Percentiles rank a stretch among this genome's conserved stretches.
phyloP scores from a whole-genome alignment of 345 rosid genomes.

The Eucalyptus sp. region DNA sequence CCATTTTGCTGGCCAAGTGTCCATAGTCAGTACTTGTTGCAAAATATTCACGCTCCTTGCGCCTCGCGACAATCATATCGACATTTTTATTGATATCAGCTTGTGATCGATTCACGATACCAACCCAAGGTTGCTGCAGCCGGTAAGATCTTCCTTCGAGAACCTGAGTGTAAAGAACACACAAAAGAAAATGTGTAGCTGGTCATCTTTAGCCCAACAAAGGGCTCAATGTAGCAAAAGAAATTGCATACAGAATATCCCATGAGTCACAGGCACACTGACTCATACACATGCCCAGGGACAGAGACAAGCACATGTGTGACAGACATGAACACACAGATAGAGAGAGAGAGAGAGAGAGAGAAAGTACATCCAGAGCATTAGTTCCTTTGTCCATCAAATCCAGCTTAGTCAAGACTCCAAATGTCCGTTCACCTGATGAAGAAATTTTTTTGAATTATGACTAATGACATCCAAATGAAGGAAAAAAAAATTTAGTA shows the following conservation, averaged over 20 bases:
- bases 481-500: background rate
- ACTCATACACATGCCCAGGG: background rate
- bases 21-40: slow-evolving; percentile 91
- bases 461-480: background rate
- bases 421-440: slow-evolving; percentile 90
- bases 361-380: slow-evolving; percentile 66
- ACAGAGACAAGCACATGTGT: background rate
- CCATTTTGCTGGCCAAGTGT: slow-evolving; percentile 88
- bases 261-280: background rate
- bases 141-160: slow-evolving; percentile 90
- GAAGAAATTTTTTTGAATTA: background rate
- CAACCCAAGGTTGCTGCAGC: slow-evolving; percentile 94
- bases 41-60: slow-evolving; percentile 79
- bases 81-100: slow-evolving; percentile 88
- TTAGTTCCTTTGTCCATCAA: slow-evolving; percentile 98
- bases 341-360: background rate
- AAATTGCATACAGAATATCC: background rate
- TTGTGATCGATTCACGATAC: slow-evolving; percentile 96
- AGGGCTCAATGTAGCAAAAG: background rate
- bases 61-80: slow-evolving; percentile 87
- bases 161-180: slow-evolving; percentile 29
- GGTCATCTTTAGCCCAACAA: background rate
- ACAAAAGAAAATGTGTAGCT: background rate
- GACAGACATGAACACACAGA: background rate
- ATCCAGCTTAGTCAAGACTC: slow-evolving; percentile 95